Percentiles rank a stretch among this genome's conserved stretches.
These are phyloP conservation scores for Grigorovia transvaalensis DNA, from an alignment of 805 yeast genomes.

Conservation along the genomic window DNA sequence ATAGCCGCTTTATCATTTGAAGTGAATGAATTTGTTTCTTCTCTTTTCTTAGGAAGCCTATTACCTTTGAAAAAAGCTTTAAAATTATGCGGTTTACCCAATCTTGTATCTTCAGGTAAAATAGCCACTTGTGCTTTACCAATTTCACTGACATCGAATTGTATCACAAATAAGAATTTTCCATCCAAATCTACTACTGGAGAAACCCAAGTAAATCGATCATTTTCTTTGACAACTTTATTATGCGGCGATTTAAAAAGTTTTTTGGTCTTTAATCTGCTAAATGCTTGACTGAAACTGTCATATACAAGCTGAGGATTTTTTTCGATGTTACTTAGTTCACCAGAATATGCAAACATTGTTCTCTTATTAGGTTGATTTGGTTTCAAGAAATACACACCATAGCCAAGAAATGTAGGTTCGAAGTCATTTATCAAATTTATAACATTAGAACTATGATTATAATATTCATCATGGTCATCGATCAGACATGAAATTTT, in stretches of 20 bases:
- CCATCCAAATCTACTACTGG: conserved; percentile 22
- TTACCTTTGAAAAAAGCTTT: background rate
- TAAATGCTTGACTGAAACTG: conserved; percentile 16
- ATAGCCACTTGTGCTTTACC: background rate
- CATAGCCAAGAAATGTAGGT: conserved; percentile 20
- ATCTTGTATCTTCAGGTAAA: background rate
- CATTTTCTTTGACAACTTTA: conserved; percentile 15
- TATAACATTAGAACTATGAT: conserved; percentile 2
- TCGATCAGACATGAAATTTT: conserved; percentile 10
- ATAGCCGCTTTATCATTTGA: background rate
- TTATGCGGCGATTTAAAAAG: conserved; percentile 13
- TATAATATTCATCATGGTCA: background rate
- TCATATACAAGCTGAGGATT: conserved; percentile 1
- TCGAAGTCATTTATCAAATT: conserved; percentile 14
- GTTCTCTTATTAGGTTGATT: background rate
- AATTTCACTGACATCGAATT: background rate
- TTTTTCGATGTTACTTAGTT: background rate
- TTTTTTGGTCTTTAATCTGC: conserved; percentile 12
- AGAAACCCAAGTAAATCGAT: conserved; percentile 25
- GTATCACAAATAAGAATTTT: conserved; percentile 9
- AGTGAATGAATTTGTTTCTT: background rate
- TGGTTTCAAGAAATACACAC: conserved; percentile 18
- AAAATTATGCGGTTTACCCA: background rate
- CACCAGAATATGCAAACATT: conserved; percentile 2
- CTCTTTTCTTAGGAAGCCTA: background rate